Evolutionary conservation across 1,284 basidiomycete genomes (phyloP).

Genomic region (Coniophora puteana): DNA sequence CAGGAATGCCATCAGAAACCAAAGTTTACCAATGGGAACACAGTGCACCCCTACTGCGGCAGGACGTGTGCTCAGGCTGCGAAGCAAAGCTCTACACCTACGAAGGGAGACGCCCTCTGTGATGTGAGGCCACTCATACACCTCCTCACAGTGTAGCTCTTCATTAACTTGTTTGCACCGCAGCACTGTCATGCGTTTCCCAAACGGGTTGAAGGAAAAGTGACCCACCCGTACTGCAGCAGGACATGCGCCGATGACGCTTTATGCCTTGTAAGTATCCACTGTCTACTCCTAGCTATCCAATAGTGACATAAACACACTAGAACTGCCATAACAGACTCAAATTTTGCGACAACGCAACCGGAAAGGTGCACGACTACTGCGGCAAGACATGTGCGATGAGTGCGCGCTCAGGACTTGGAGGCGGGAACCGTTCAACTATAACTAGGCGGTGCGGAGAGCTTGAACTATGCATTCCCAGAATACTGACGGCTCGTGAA

Average conservation of each 20-base stretch:
- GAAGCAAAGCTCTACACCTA: constrained; percentile 19
- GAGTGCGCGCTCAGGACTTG: too few species aligned
- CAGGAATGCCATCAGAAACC: constrained; percentile 47
- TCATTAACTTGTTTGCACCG: constrained; percentile 10
- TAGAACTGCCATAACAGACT: too few species aligned
- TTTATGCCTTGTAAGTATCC: too few species aligned
- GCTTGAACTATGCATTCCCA: constrained; percentile 15
- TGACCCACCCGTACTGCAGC: constrained; percentile 52
- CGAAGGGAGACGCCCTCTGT: constrained; percentile 30
- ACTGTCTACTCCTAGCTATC: too few species aligned
- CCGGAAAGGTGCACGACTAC: constrained; percentile 29
- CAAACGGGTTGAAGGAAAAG: constrained; percentile 50
- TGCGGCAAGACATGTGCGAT: too few species aligned
- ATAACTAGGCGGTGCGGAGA: too few species aligned
- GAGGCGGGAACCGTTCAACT: too few species aligned
- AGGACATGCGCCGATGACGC: constrained; percentile 62
- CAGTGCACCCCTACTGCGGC: constrained; percentile 52
- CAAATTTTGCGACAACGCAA: too few species aligned
- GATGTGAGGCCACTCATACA: neutral
- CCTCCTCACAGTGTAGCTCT: neutral
- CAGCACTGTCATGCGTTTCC: constrained; percentile 47
- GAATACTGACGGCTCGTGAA: too few species aligned
- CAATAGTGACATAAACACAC: too few species aligned
- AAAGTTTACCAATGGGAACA: constrained; percentile 50
- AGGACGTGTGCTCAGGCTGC: constrained; percentile 53